Conservation (phyloP, 768 basidiomycete genomes). For the Chlorophyllum brunneum region DNA sequence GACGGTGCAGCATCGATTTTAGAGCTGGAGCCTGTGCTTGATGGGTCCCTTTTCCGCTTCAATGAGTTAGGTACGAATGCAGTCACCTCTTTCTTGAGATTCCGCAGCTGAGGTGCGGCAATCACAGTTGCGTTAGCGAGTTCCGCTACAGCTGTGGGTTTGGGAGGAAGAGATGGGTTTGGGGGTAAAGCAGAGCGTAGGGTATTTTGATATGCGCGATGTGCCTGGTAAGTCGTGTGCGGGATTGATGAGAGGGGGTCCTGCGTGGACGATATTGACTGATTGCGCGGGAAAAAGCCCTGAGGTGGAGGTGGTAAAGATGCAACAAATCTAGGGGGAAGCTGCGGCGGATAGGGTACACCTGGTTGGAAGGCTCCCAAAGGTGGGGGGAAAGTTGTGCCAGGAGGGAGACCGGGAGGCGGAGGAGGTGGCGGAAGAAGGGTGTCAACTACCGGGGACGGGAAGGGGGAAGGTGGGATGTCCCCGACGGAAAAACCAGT, state of each 20-base stretch:
- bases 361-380: conserved; percentile 7
- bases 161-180: conserved; percentile 29
- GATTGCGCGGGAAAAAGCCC: conserved; percentile 53
- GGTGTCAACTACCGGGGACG: conserved; percentile 10
- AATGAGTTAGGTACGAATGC: conserved; percentile 83
- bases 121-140: conserved; percentile 65
- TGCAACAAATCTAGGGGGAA: not conserved
- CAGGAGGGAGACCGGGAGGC: conserved; percentile 14
- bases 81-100: conserved; percentile 93
- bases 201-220: conserved; percentile 42
- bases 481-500: conserved; percentile 22
- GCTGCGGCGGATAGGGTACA: conserved; percentile 4
- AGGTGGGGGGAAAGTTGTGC: conserved; percentile 7
- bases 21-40: conserved; percentile 24
- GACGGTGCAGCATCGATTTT: conserved; percentile 66
- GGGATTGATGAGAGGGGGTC: conserved; percentile 76
- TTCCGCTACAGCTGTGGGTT: conserved; percentile 32
- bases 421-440: conserved; percentile 11
- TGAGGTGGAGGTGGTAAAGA: conserved; percentile 25
- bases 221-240: conserved; percentile 75
- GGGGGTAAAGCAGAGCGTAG: conserved; percentile 18
- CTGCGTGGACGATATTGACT: conserved; percentile 54
- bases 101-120: conserved; percentile 84
- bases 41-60: conserved; percentile 63
- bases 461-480: conserved; percentile 24